phyloP scores from a whole-genome alignment of 331 rosid genomes.

The Prunus yedoensis region DNA sequence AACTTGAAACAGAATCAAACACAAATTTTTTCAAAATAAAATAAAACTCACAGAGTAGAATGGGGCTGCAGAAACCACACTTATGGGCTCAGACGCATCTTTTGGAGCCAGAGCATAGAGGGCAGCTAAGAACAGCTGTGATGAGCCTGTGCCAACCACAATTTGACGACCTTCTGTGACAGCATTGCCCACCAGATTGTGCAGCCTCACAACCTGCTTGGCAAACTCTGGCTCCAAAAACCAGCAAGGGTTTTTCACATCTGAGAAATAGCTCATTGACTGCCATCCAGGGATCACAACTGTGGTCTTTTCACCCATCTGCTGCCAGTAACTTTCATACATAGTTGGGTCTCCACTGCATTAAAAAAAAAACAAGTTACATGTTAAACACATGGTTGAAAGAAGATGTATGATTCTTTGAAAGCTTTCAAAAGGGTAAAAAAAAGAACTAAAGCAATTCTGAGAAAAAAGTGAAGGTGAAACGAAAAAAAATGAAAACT shows the following conservation, averaged over 20 bases:
- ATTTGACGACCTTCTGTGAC: slow-evolving; percentile 64
- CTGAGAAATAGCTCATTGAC: slow-evolving; percentile 81
- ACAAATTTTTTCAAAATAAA: background rate
- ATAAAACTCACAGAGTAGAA: slow-evolving; percentile 69
- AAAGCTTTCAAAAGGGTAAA: background rate
- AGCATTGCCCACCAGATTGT: slow-evolving; percentile 78
- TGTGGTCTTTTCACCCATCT: slow-evolving; percentile 61
- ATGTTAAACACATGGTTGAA: background rate
- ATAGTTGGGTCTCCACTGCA: slow-evolving; percentile 94
- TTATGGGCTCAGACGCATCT: slow-evolving; percentile 51
- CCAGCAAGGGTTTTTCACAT: slow-evolving; percentile 67
- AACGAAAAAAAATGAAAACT: background rate
- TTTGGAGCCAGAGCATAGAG: slow-evolving; percentile 71
- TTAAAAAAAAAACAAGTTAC: background rate
- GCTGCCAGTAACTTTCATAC: slow-evolving; percentile 75
- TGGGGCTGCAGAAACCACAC: slow-evolving; percentile 74
- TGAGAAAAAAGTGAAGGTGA: background rate
- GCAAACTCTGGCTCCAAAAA: slow-evolving; percentile 75
- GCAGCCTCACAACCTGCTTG: slow-evolving; percentile 66
- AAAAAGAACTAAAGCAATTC: background rate
- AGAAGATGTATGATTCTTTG: background rate
- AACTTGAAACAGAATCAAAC: slow-evolving; percentile 21
- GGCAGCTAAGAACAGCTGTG: slow-evolving; percentile 85
- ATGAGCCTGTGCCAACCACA: slow-evolving; percentile 96
- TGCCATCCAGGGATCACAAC: slow-evolving; percentile 85